phyloP scores from a whole-genome alignment of 2,329 filamentous ascomycete species.

The Chaetothyriales sp. region DNA sequence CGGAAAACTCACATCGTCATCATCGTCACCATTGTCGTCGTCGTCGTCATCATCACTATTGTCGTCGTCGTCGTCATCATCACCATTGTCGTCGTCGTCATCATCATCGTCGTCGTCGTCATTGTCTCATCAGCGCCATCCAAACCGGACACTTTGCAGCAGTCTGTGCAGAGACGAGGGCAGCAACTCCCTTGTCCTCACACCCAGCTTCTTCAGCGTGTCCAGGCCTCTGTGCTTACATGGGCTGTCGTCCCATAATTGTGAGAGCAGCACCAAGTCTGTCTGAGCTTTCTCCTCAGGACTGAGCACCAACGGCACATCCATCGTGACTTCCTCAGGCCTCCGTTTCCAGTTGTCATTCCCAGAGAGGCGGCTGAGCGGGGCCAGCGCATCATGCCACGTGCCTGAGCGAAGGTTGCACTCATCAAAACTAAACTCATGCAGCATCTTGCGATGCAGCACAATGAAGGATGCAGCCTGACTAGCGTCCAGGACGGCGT shows the following conservation, averaged over 20 bases:
- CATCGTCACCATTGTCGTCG: neutral
- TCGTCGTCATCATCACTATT: too few species aligned
- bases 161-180: conserved; percentile 13
- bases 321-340: conserved; percentile 23
- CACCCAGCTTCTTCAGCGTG: conserved; percentile 10
- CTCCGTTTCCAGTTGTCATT: conserved; percentile 27
- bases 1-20: neutral
- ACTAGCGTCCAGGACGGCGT: conserved; percentile 54
- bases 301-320: conserved; percentile 27
- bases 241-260: conserved; percentile 18
- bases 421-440: conserved; percentile 69
- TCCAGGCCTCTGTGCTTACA: conserved; percentile 9
- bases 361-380: conserved; percentile 38
- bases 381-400: conserved; percentile 73
- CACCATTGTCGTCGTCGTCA: neutral
- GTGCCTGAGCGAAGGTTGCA: conserved; percentile 56
- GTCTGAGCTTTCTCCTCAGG: conserved; percentile 18
- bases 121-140: conserved; percentile 9
- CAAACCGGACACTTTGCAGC: conserved; percentile 9
- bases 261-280: conserved; percentile 17
- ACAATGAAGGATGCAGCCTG: conserved; percentile 59
- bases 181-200: conserved; percentile 12
- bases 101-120: neutral
- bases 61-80: too few species aligned
- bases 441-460: conserved; percentile 52